Percentiles rank a stretch among this genome's conserved stretches.
Evolutionary conservation across 495 filamentous ascomycete species (phyloP).

Genomic region (Friedmanniomyces simplex): DNA sequence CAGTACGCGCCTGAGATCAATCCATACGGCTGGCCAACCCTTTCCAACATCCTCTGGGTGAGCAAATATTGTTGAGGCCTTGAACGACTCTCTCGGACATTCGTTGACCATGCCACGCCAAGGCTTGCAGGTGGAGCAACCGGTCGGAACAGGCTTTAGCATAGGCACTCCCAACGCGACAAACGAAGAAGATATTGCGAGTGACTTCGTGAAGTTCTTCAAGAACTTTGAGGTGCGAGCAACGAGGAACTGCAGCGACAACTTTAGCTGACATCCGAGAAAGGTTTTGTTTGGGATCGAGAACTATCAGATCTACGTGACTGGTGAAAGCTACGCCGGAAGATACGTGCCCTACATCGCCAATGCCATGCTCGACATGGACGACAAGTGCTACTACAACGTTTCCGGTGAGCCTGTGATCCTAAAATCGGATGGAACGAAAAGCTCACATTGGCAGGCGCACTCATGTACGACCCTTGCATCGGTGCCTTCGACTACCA

Average conservation of each 20-base stretch:
- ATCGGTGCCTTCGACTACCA: slow-evolving; percentile 43
- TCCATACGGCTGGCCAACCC: slow-evolving; percentile 44
- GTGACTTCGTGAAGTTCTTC: slow-evolving; percentile 51
- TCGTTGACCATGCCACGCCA: too few relatives aligned
- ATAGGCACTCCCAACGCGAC: slow-evolving; percentile 46
- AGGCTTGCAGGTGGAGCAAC: slow-evolving; percentile 22
- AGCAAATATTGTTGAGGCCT: too few relatives aligned
- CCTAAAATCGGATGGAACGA: slow-evolving; percentile 39
- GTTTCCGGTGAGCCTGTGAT: slow-evolving; percentile 29
- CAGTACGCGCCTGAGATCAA: slow-evolving; percentile 45
- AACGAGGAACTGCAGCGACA: not conserved
- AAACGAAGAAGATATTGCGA: slow-evolving; percentile 43
- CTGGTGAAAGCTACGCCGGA: slow-evolving; percentile 57
- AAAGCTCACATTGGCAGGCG: slow-evolving; percentile 37
- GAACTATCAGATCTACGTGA: slow-evolving; percentile 49
- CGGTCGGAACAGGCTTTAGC: slow-evolving; percentile 36
- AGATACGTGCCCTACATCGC: slow-evolving; percentile 71
- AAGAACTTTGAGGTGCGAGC: slow-evolving; percentile 57
- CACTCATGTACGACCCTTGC: slow-evolving; percentile 59
- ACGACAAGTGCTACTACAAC: slow-evolving; percentile 35
- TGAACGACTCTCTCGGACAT: too few relatives aligned
- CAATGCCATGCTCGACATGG: slow-evolving; percentile 55
- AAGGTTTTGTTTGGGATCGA: slow-evolving; percentile 42
- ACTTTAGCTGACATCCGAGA: not conserved
- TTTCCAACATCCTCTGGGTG: slow-evolving; percentile 60